These are phyloP conservation scores for Casaregolazyma suthepensis DNA, from an alignment of 1,139 yeast genomes.

Conservation along the genomic window DNA sequence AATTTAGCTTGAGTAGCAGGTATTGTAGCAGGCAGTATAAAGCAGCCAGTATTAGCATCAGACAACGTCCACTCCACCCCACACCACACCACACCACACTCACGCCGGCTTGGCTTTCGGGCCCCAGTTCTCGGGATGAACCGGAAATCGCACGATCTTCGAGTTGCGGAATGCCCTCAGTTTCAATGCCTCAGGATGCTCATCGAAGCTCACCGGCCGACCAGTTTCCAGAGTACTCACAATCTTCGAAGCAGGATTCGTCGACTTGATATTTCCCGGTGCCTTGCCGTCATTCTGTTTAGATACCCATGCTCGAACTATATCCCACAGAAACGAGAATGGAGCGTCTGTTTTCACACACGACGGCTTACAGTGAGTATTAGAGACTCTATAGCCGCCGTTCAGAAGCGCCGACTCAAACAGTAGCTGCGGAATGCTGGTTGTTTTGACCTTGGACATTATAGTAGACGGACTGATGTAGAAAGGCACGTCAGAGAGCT, in stretches of 20 bases:
- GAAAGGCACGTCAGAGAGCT: slow-evolving; percentile 59
- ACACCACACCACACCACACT: too few relatives aligned
- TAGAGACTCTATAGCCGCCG: slow-evolving; percentile 64
- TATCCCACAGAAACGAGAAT: slow-evolving; percentile 67
- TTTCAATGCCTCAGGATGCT: slow-evolving; percentile 48
- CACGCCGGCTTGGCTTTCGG: slow-evolving; percentile 55
- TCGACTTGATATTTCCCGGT: slow-evolving; percentile 38
- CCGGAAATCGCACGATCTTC: slow-evolving; percentile 81
- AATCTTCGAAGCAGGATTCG: slow-evolving; percentile 62
- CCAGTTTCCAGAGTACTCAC: slow-evolving; percentile 36
- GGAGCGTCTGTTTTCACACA: slow-evolving; percentile 89
- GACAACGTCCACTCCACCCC: too few relatives aligned
- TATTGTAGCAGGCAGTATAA: too few relatives aligned
- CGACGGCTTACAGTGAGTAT: slow-evolving; percentile 84
- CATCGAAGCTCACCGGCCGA: slow-evolving; percentile 39
- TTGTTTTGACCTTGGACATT: slow-evolving; percentile 68
- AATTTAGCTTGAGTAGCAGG: not conserved
- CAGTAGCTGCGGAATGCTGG: slow-evolving; percentile 72
- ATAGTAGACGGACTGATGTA: slow-evolving; percentile 76
- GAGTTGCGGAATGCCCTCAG: slow-evolving; percentile 58
- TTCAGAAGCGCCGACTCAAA: slow-evolving; percentile 81
- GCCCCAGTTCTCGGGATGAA: slow-evolving; percentile 96
- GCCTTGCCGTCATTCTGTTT: slow-evolving; percentile 35
- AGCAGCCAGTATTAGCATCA: too few relatives aligned
- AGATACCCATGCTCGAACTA: slow-evolving; percentile 62